These are phyloP conservation scores for Tuber brumale DNA, from an alignment of 495 filamentous ascomycete species.

Conservation along the genomic window DNA sequence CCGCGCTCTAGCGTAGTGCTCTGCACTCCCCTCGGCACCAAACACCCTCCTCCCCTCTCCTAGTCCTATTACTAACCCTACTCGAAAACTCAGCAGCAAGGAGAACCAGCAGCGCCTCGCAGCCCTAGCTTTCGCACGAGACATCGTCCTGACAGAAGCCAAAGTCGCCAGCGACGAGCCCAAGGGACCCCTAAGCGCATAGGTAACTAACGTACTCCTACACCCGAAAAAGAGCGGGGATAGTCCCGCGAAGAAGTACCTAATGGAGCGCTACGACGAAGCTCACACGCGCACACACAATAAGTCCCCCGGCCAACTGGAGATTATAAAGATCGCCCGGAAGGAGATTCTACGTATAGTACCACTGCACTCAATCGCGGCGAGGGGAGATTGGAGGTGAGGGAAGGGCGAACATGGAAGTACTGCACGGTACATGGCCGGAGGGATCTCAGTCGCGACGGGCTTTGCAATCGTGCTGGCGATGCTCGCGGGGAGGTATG, in stretches of 20 bases:
- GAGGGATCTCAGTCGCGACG: neutral
- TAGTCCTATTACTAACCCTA: slow-evolving; percentile 42
- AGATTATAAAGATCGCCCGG: slow-evolving; percentile 19
- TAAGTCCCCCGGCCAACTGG: neutral
- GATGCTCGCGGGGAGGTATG: slow-evolving; percentile 7
- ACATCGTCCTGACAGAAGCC: slow-evolving; percentile 27
- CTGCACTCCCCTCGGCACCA: slow-evolving; percentile 38
- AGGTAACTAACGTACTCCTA: slow-evolving; percentile 34
- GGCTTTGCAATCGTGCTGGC: neutral
- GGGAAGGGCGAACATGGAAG: neutral
- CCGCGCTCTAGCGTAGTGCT: slow-evolving; percentile 28
- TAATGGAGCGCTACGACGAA: slow-evolving; percentile 36
- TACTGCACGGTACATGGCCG: slow-evolving; percentile 9
- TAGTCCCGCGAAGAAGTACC: slow-evolving; percentile 41
- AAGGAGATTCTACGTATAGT: slow-evolving; percentile 22
- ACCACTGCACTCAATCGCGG: neutral
- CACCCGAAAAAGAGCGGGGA: slow-evolving; percentile 26
- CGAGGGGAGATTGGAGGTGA: neutral
- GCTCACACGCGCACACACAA: slow-evolving; percentile 1
- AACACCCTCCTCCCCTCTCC: slow-evolving; percentile 31
- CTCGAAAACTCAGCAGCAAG: slow-evolving; percentile 34
- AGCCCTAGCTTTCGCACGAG: slow-evolving; percentile 38
- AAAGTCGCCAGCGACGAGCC: slow-evolving; percentile 40
- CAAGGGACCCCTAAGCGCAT: slow-evolving; percentile 28
- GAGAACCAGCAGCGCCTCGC: slow-evolving; percentile 18